Evolutionary conservation across 208 protist genomes (phyloP), one percentile per base, ranked within the genome.

Genomic region (Eutreptiella sp.): DNA sequence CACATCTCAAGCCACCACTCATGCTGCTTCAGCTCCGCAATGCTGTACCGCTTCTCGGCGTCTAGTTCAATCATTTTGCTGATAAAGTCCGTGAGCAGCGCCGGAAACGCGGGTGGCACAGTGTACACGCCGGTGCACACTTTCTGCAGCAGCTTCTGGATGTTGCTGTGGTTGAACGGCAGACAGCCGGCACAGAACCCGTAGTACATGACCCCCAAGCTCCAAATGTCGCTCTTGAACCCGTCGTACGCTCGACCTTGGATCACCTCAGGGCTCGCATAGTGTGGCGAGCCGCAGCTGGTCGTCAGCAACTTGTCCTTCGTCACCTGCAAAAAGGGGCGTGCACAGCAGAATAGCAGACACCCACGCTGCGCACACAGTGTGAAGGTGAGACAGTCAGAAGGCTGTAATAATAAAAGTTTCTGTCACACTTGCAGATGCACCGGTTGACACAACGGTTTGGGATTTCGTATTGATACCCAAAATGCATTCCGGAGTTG

Each of bases 241-340:
- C 75, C 75, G 23, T 72, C 60, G 38, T 80, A 80, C 19, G 16
- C 4, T 24, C 60, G 7, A 14, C 55, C 61, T 1, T 33, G 26
- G 27, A 81, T 48, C 32, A 80, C 48, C 38, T 80, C 72, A 28
- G 72, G 72, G 5, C 63, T 26, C 16, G 64, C 63, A 57, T 80
- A 80, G 34, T 26, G 32, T 14, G 75, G 63, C 28, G 36, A 58
- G 4, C 75, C 75, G 38, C 68, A 77, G 23, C 34, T 7, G 3
- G 72, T 81, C 39, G 41, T 74, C 9, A 5, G 3, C 16, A 41
- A 41, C 16, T 41, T 19, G 14, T n/a, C n/a, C n/a, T n/a, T n/a
- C n/a, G n/a, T n/a, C n/a, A n/a, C n/a, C n/a, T n/a, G n/a, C n/a
- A n/a, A n/a, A n/a, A n/a, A n/a, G n/a, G n/a, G n/a, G n/a, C n/a